These are phyloP conservation scores for Thyridium curvatum DNA, from an alignment of 2,329 filamentous ascomycete species.

Conservation along the genomic window DNA sequence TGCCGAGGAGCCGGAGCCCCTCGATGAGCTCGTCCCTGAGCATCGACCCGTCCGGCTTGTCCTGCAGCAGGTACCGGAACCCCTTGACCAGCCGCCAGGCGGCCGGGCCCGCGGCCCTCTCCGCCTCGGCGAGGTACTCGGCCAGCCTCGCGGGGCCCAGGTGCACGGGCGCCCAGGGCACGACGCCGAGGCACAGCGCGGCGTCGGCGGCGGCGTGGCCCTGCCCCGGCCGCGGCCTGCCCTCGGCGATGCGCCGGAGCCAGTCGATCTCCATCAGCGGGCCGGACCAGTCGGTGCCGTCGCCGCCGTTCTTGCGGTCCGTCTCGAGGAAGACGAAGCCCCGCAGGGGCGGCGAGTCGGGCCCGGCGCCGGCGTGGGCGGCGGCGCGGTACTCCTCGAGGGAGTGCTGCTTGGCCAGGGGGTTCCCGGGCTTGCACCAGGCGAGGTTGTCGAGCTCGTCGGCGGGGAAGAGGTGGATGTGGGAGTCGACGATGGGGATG, in stretches of 20 bases:
- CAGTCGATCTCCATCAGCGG: constrained; percentile 69
- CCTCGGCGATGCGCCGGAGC: constrained; percentile 59
- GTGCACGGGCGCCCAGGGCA: constrained; percentile 83
- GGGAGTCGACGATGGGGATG: constrained; percentile 73
- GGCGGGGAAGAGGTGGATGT: constrained; percentile 81
- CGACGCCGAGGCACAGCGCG: constrained; percentile 58
- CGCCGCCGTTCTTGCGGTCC: constrained; percentile 58
- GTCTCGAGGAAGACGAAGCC: constrained; percentile 83
- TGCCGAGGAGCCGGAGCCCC: constrained; percentile 57
- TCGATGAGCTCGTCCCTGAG: constrained; percentile 58
- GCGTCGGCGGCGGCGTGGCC: constrained; percentile 48
- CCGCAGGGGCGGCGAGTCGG: constrained; percentile 34
- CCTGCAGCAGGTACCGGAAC: constrained; percentile 78
- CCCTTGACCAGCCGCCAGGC: constrained; percentile 67
- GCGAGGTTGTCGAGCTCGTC: constrained; percentile 59
- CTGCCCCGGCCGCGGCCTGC: constrained; percentile 48
- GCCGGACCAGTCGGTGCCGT: constrained; percentile 54
- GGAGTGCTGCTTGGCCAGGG: constrained; percentile 59
- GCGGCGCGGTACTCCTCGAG: constrained; percentile 54
- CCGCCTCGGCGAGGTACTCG: constrained; percentile 57
- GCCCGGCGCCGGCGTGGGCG: constrained; percentile 27
- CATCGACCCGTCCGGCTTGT: constrained; percentile 63
- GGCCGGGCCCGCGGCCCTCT: constrained; percentile 54
- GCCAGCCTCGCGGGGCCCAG: constrained; percentile 54
- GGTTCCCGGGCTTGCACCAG: constrained; percentile 58